Evolutionary conservation across 2,329 filamentous ascomycete species (phyloP).

Genomic region (Ophiosphaerella herpotricha): DNA sequence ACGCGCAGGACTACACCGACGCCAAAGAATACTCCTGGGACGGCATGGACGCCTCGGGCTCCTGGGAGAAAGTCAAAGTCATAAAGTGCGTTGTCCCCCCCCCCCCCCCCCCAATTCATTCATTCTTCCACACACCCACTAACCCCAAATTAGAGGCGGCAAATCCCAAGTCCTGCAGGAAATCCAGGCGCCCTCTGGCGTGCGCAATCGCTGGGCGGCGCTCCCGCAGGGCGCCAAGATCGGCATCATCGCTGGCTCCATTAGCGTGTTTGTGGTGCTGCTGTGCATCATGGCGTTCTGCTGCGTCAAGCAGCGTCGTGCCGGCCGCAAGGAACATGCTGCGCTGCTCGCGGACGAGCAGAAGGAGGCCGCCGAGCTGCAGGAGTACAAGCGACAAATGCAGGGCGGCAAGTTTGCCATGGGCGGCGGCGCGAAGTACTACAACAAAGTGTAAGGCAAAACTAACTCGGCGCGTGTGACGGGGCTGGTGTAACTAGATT

Average conservation of each 20-base stretch:
- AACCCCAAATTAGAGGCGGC: constrained; percentile 30
- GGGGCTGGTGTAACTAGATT: too few species aligned
- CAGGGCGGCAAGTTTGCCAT: constrained; percentile 28
- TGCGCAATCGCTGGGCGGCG: constrained; percentile 40
- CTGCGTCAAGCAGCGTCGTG: constrained; percentile 47
- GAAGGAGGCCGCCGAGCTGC: constrained; percentile 45
- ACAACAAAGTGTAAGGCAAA: neutral
- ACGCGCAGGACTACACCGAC: constrained; percentile 61
- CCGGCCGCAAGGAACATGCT: constrained; percentile 40
- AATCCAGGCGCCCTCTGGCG: constrained; percentile 42
- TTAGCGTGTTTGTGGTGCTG: constrained; percentile 33
- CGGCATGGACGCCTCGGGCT: constrained; percentile 19
- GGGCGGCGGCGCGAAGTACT: constrained; percentile 2
- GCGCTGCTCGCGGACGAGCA: constrained; percentile 38
- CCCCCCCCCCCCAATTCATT: neutral
- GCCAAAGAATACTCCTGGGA: constrained; percentile 68
- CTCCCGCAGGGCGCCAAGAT: constrained; percentile 40
- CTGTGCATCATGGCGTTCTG: constrained; percentile 38
- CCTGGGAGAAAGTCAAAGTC: constrained; percentile 56
- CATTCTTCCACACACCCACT: neutral
- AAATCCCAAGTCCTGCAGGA: constrained; percentile 43
- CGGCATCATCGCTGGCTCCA: constrained; percentile 39
- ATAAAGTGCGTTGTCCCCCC: constrained; percentile 42
- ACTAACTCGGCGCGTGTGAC: too few species aligned
- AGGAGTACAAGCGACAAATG: constrained; percentile 39